Base-by-base conservation (phyloP, 768 basidiomycete species). In the Phanerochaete sordida region DNA sequence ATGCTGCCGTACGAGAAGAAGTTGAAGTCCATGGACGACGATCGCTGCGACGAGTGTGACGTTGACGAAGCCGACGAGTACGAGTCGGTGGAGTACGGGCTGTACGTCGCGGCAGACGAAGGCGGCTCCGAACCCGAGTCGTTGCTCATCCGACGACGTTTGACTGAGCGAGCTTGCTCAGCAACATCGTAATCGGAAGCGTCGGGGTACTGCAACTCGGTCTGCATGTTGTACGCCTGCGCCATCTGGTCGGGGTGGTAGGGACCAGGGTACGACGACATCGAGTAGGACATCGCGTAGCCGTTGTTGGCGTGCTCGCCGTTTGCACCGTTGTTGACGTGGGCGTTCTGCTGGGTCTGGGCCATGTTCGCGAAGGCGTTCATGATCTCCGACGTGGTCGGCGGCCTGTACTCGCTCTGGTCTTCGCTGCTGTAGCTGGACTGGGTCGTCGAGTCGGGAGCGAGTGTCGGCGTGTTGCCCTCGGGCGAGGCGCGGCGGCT, bases 401-500 rank as follows among this genome's bases (percentile, higher is more conserved):
- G 66, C 15, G 59, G 65, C 7, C 69, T 64, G 54, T 77, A 67
- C 26, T 85, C 84, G 31, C 5, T 30, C 82, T 81, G 58, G 61
- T 76, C 82, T 28, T 83, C 82, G 65, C 82, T 84, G 11, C 76
- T 68, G 50, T 81, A 77, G 56, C 82, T 81, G 26, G 51, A 52
- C 33, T 52, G 51, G 0, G 86, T 85, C 5, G 87, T 86, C 16
- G 86, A 85, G 64, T 91, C 89, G 0, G 87, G 84, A 0, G 83
- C 88, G 27, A 90, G 80, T 0, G 82, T 88, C 0, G 90, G 88
- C 1, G 86, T 87, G 50, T 52, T 8, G 39, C 59, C 55, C 56
- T 73, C 87, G 48, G 90, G 90, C 2, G 90, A 91, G 15, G 89
- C 76, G 19, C 90, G 87, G 12, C 87, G 84, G 69, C 86, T 88